Base-by-base conservation (phyloP, 331 rosid species). In the Malus hybrid region DNA sequence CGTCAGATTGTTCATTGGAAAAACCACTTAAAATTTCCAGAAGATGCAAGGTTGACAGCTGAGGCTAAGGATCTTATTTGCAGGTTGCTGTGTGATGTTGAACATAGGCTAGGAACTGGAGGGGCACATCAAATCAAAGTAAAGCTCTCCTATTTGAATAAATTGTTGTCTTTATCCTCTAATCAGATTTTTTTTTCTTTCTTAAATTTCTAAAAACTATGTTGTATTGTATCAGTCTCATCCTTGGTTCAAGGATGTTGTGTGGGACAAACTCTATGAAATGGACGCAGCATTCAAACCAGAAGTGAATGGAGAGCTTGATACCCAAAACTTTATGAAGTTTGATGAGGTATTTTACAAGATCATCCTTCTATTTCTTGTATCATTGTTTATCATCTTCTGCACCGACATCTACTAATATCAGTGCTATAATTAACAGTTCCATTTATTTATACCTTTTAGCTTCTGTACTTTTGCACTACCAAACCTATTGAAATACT, bases 301-400 rank as follows among this genome's bases (percentile, higher is more conserved):
- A 82, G 92, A 90, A 85, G 93, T 94, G 73, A 94, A 90, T 16
- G 96, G 93, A 69, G 99, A 94, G 86, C 91, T 94, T 79, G 99
- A 94, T 81, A 94, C 99, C 84, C 99, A 92, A 81, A 94, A 94
- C 89, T 94, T 94, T 80, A 94, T 94, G 97, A 94, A 92, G 85
- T 94, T 94, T 88, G 97, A 94, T 78, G 99, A 94, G 87, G 99
- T 94, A 86, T 72, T 28, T 15, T 77, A 68, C 66, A 66, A 74
- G 73, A 70, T 70, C 65, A 63, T 72, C 76, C 76, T 56, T 75
- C 9, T 28, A 60, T 58, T 76, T 39, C 73, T 78, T 50, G 36
- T 57, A 62, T 24, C 5, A 11, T 62, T 24, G 46, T 39, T 16
- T 16, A 14, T 67, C 44, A 48, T 20, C 6, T 61, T 61, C 58